Base-by-base conservation (phyloP, 257 asterid species). In the Przewalskia tangutica region DNA sequence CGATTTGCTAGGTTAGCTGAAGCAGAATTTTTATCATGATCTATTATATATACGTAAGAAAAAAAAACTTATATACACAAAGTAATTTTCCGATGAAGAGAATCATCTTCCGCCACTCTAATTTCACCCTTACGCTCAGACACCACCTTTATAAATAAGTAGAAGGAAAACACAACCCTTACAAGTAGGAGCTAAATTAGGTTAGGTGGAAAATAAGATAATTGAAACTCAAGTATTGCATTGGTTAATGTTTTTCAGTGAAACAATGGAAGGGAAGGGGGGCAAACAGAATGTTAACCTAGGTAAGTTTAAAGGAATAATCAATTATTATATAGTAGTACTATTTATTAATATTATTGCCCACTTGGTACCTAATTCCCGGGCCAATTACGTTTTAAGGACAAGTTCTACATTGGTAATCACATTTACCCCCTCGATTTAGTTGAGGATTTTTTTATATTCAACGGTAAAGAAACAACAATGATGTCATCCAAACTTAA, bases 341-440 rank as follows among this genome's bases (percentile, higher is more conserved):
- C 60, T 48, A 73, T 48, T 20, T 73, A 73, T 48, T 71, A 20
- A 73, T 48, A 48, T 23, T 73, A 6, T 73, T 73, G 8, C 79
- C 60, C 59, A 73, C 79, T 73, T 73, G 79, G 60, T 73, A 48
- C 79, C 20, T 12, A 73, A 73, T 73, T 73, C 79, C 79, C 44
- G 60, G 44, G 42, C 60, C 79, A 73, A 73, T 48, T 73, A 48
- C 60, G 58, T 73, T 73, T 73, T 3, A 73, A 73, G 60, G 44
- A 73, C 79, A 48, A 73, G 42, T 73, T 73, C 20, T 73, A 20
- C 79, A 73, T 73, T 46, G 79, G 79, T 73, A 46, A 20, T 73
- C 42, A 73, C 79, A 73, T 73, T 73, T 70, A 44, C 6, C 23
- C 77, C 77, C 58, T 70, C 38, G 40, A 73, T 48, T 12, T 48